Evolutionary conservation across 192 early-diverging fungal genomes (phyloP).

Genomic region (Thoreauomyces humboldtii): DNA sequence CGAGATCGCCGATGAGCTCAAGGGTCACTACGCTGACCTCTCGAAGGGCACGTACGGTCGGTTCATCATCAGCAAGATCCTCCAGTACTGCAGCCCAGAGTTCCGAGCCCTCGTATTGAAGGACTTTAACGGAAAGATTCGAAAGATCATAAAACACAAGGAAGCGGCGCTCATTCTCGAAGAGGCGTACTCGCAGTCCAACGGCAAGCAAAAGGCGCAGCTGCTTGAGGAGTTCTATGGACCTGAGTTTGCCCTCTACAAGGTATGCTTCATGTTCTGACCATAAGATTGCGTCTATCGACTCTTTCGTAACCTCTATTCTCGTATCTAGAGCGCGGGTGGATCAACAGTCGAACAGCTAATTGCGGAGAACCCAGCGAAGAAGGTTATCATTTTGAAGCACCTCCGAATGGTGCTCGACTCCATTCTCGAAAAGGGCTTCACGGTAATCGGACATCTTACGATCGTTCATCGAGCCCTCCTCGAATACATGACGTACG

Average conservation of each 20-base stretch:
- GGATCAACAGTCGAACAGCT: conserved; percentile 51
- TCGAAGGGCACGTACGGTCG: conserved; percentile 80
- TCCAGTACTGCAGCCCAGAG: conserved; percentile 75
- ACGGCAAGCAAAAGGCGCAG: conserved; percentile 63
- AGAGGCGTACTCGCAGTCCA: conserved; percentile 77
- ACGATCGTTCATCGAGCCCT: conserved; percentile 84
- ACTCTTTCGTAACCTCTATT: no score
- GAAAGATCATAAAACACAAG: conserved; percentile 83
- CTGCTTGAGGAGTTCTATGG: conserved; percentile 94
- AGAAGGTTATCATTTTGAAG: conserved; percentile 69
- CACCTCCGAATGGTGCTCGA: conserved; percentile 66
- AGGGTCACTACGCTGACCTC: conserved; percentile 71
- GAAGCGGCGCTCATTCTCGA: conserved; percentile 86
- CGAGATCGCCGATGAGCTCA: conserved; percentile 76
- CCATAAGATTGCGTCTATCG: not conserved
- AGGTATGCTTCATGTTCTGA: conserved; percentile 35
- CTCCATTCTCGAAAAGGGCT: conserved; percentile 81
- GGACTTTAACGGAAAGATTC: conserved; percentile 77
- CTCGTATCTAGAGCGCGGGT: conserved; percentile 21
- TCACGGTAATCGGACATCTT: conserved; percentile 55
- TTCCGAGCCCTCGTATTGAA: conserved; percentile 68
- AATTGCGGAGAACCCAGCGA: conserved; percentile 60
- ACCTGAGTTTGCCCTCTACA: conserved; percentile 85
- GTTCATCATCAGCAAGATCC: conserved; percentile 81
- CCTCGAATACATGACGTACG: conserved; percentile 76